phyloP scores from a whole-genome alignment of 805 yeast species.

The Candida ponderosae region DNA sequence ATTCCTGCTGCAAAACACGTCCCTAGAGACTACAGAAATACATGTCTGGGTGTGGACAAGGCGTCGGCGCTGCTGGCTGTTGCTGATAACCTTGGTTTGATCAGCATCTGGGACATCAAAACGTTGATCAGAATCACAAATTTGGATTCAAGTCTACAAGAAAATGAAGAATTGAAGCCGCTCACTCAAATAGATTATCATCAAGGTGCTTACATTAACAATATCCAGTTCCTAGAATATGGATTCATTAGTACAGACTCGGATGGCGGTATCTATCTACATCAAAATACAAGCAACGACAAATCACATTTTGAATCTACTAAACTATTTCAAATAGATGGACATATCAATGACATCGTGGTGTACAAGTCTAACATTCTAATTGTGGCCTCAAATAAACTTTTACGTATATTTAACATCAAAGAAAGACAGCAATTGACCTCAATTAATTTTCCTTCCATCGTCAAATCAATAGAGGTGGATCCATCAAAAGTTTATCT shows the following conservation, averaged over 20 bases:
- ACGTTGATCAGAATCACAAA: conserved; percentile 6
- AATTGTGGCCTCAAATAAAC: conserved; percentile 12
- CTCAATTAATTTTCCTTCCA: conserved; percentile 14
- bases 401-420: conserved; percentile 8
- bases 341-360: conserved; percentile 12
- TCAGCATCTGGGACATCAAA: conserved; percentile 12
- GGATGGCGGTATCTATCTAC: conserved; percentile 7
- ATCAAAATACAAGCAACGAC: conserved; percentile 1
- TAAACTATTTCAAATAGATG: conserved; percentile 5
- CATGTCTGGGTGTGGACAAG: conserved; percentile 6
- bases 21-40: conserved; percentile 1
- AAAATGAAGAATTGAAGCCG: conserved; percentile 5
- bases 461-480: conserved; percentile 11
- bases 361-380: conserved; percentile 1
- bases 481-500: conserved; percentile 16
- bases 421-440: conserved; percentile 2
- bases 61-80: conserved; percentile 5
- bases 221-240: conserved; percentile 1
- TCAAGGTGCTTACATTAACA: conserved; percentile 2
- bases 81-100: conserved; percentile 6
- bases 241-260: conserved; percentile 9
- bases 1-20: conserved; percentile 7
- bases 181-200: conserved; percentile 1
- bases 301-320: background rate
- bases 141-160: conserved; percentile 4